A percentile compares a stretch with the other conserved stretches of the same genome.
These are phyloP conservation scores for Pezicula neosporulosa DNA, from an alignment of 2,329 filamentous ascomycete species.

Conservation along the genomic window DNA sequence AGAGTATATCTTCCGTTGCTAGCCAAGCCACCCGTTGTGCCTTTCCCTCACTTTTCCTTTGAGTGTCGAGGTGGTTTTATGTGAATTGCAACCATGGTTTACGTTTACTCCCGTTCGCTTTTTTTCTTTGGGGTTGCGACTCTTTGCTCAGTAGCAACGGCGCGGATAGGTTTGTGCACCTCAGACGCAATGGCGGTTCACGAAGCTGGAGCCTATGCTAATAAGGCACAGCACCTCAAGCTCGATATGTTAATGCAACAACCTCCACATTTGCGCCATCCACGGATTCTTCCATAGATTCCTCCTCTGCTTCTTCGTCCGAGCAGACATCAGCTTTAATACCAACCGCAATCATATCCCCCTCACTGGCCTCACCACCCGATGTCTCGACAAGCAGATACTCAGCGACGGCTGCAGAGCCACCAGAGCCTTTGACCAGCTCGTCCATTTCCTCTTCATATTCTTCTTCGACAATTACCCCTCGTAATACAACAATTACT, in stretches of 20 bases:
- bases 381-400: too few relatives aligned
- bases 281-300: not conserved
- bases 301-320: not conserved
- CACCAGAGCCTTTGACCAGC: too few relatives aligned
- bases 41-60: too few relatives aligned
- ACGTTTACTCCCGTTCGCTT: conserved; percentile 6
- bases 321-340: not conserved
- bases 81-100: conserved; percentile 13
- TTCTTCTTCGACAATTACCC: too few relatives aligned
- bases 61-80: not conserved
- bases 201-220: not conserved
- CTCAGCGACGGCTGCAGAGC: too few relatives aligned
- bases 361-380: too few relatives aligned
- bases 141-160: conserved; percentile 8
- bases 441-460: too few relatives aligned
- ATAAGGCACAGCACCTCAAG: not conserved
- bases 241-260: not conserved
- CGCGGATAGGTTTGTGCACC: not conserved
- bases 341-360: too few relatives aligned
- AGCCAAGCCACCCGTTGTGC: too few relatives aligned
- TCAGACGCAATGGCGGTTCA: not conserved
- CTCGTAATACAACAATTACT: too few relatives aligned
- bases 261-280: not conserved
- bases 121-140: conserved; percentile 10
- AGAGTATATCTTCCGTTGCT: too few relatives aligned